Evolutionary conservation across 441 rosid genomes (phyloP).

Genomic region (Gossypium gossypioides): DNA sequence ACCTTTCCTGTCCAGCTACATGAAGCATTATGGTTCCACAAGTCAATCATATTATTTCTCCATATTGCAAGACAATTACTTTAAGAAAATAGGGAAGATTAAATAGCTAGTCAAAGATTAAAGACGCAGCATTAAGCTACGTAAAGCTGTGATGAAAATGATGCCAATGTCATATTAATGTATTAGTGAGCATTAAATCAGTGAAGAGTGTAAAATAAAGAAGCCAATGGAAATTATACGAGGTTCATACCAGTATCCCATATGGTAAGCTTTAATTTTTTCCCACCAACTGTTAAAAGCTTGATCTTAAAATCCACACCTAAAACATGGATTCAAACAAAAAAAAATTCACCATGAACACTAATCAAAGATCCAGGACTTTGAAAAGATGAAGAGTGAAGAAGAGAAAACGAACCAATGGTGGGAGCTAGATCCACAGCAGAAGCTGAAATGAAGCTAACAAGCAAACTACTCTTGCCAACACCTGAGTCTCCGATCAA

Average conservation of each 20-base stretch:
- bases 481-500: slow-evolving; percentile 60
- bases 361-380: background rate
- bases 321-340: slow-evolving; percentile 19
- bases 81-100: background rate
- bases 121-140: background rate
- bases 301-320: slow-evolving; percentile 98
- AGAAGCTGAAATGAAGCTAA: slow-evolving; percentile 48
- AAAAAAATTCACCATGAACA: background rate
- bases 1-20: slow-evolving; percentile 95
- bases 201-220: background rate
- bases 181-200: background rate
- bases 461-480: slow-evolving; percentile 59
- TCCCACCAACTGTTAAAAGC: slow-evolving; percentile 65
- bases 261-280: slow-evolving; percentile 77
- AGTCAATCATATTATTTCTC: slow-evolving; percentile 3
- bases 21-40: slow-evolving; percentile 14
- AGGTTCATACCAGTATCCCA: slow-evolving; percentile 85
- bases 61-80: background rate
- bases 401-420: slow-evolving; percentile 29
- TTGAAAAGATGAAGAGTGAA: background rate
- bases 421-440: slow-evolving; percentile 52
- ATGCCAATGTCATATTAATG: background rate
- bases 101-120: background rate
- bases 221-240: background rate
- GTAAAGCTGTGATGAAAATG: background rate